phyloP scores from a whole-genome alignment of 1,139 yeast species.

The Taphrina pruni region DNA sequence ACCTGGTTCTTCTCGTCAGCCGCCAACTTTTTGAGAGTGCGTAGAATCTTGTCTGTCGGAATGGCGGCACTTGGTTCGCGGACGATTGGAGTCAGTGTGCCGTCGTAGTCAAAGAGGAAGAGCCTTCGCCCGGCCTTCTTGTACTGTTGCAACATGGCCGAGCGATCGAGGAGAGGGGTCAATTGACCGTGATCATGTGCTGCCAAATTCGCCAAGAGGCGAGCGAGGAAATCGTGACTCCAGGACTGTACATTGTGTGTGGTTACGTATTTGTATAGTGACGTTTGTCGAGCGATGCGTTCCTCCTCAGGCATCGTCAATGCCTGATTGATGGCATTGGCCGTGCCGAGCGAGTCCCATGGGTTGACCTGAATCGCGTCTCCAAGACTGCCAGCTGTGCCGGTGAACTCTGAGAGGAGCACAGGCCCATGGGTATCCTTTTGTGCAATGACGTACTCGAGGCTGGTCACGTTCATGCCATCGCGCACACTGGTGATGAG shows the following conservation, averaged over 20 bases:
- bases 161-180: slow-evolving; percentile 86
- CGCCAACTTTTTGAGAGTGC: slow-evolving; percentile 65
- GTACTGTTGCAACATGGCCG: slow-evolving; percentile 63
- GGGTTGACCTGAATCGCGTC: slow-evolving; percentile 91
- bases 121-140: slow-evolving; percentile 68
- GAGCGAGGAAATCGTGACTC: slow-evolving; percentile 69
- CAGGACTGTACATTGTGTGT: slow-evolving; percentile 79
- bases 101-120: slow-evolving; percentile 93
- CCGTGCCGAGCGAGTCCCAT: slow-evolving; percentile 94
- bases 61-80: slow-evolving; percentile 98
- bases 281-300: slow-evolving; percentile 54
- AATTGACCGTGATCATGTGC: slow-evolving; percentile 58
- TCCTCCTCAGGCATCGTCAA: slow-evolving; percentile 57
- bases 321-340: slow-evolving; percentile 77
- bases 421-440: slow-evolving; percentile 69
- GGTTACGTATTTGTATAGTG: slow-evolving; percentile 68
- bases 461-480: slow-evolving; percentile 94
- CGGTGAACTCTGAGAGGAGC: slow-evolving; percentile 89
- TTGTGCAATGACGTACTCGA: slow-evolving; percentile 91
- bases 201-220: slow-evolving; percentile 60
- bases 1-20: slow-evolving; percentile 82
- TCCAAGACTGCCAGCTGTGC: slow-evolving; percentile 78
- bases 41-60: slow-evolving; percentile 75
- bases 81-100: slow-evolving; percentile 94
- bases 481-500: slow-evolving; percentile 89